Evolutionary conservation across 2,329 filamentous ascomycete species (phyloP).

Genomic region (Ophiognomonia clavigignenti-juglandacearum): DNA sequence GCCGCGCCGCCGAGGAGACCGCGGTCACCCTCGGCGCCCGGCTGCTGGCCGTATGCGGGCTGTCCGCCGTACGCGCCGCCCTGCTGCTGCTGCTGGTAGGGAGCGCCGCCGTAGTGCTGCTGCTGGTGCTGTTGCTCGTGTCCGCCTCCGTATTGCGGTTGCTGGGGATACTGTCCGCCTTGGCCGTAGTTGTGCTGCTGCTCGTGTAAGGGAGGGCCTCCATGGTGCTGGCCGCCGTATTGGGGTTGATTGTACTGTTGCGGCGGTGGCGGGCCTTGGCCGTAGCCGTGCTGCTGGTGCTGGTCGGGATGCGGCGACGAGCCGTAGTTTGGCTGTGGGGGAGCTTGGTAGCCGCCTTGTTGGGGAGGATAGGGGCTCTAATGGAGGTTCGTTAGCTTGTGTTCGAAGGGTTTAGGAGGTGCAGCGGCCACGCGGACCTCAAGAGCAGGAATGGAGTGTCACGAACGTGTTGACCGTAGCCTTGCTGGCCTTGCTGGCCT

Average conservation of each 20-base stretch:
- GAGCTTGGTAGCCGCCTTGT: constrained; percentile 19
- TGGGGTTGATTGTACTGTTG: constrained; percentile 16
- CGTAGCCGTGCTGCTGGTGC: constrained; percentile 17
- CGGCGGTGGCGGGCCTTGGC: constrained; percentile 14
- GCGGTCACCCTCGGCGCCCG: constrained; percentile 37
- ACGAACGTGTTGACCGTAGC: constrained; percentile 21
- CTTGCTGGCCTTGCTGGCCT: constrained; percentile 17
- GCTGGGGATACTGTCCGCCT: constrained; percentile 7
- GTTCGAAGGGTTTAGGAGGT: neutral
- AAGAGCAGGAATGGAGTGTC: constrained; percentile 1
- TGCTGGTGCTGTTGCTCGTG: neutral
- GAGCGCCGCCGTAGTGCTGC: neutral
- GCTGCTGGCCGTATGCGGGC: neutral
- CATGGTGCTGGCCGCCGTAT: constrained; percentile 14
- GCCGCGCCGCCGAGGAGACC: constrained; percentile 50
- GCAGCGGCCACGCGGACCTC: neutral
- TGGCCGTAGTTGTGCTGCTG: constrained; percentile 20
- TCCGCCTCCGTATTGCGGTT: constrained; percentile 22
- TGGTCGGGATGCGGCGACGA: constrained; percentile 22
- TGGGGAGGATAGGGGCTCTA: constrained; percentile 5
- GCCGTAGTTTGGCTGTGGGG: neutral
- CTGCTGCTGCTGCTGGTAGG: neutral
- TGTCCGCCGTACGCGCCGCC: neutral
- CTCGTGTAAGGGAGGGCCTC: constrained; percentile 12
- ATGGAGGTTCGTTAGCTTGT: constrained; percentile 18